phyloP scores from a whole-genome alignment of 2,329 filamentous ascomycete genomes.

The Leptographium radiaticola region DNA sequence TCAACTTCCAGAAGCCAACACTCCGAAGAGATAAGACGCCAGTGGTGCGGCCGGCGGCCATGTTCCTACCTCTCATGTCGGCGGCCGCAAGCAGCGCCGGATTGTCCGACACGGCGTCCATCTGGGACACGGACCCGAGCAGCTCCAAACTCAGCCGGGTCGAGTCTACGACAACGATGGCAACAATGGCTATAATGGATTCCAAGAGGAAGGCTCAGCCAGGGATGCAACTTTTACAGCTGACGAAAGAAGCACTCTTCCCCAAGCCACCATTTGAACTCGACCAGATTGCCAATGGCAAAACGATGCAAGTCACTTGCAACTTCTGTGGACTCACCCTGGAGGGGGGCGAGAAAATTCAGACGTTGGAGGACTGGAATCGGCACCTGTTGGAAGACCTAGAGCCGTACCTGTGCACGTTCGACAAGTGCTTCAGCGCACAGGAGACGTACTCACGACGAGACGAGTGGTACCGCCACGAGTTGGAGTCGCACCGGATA shows the following conservation, averaged over 20 bases:
- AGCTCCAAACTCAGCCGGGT: not conserved
- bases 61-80: slow-evolving; percentile 6
- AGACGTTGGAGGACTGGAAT: slow-evolving; percentile 8
- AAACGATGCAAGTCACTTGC: slow-evolving; percentile 8
- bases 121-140: slow-evolving; percentile 2
- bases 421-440: slow-evolving; percentile 10
- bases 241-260: slow-evolving; percentile 1
- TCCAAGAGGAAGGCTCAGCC: not conserved
- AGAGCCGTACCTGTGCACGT: slow-evolving; percentile 11
- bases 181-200: slow-evolving; percentile 5
- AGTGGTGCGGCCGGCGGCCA: not conserved
- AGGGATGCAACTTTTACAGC: not conserved
- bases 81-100: slow-evolving; percentile 3
- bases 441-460: slow-evolving; percentile 7
- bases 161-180: slow-evolving; percentile 5
- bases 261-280: slow-evolving; percentile 4
- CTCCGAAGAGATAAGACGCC: not conserved
- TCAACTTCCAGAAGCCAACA: slow-evolving; percentile 9
- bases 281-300: slow-evolving; percentile 1
- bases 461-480: slow-evolving; percentile 11
- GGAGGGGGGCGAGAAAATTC: slow-evolving; percentile 6
- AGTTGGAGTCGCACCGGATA: slow-evolving; percentile 9
- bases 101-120: slow-evolving; percentile 5
- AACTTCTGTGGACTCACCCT: slow-evolving; percentile 9
- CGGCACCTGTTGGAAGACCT: slow-evolving; percentile 9